Base-by-base conservation (phyloP, 2,329 filamentous ascomycete species). In the Fusarium tricinctum region DNA sequence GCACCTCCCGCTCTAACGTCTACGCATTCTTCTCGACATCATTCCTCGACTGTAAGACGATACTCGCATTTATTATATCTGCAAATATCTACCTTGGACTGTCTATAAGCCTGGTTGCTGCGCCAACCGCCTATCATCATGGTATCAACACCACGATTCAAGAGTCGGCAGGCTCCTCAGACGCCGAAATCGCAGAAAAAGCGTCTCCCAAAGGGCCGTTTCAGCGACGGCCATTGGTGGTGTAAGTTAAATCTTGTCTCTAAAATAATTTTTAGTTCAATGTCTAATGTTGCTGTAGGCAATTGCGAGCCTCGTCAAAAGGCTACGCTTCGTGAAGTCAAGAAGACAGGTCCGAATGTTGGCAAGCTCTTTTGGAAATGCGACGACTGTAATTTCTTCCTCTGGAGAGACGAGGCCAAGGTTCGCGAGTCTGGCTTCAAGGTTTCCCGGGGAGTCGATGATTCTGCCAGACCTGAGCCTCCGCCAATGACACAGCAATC, bases 281-380 rank as follows among this genome's bases (percentile, higher is more conserved):
- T 35, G 20, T 58, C 54, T 60, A 14, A 66, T 26, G 12, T 33
- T 17, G 35, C 10, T 14, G 17, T 14, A 82, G 81, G 81, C 71
- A 81, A 84, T 63, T 84, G 82, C 58, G 74, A 76, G 23, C 82
- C 81, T 23, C 81, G 79, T 15, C 72, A 73, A 26, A 74, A 71
- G 26, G 81, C 82, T 8, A 67, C 70, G 12, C 73, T 76, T 35
- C 73, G 76, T n/a, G 74, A 77, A 50, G 79, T 80, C 30, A 79
- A 76, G 50, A 83, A 81, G 58, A 68, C 78, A 5, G 73, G 74
- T 2, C 66, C 63, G 23, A 84, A 83, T 70, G 75, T 78, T 44
- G 82, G 82, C 23, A 78, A 75, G 49, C 76, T 74, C 49, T 85
- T 83, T 70, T 84, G 79, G 74, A 78, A 74, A 12, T 85, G 83